These are phyloP conservation scores for Penicilliopsis zonata DNA, from an alignment of 495 filamentous ascomycete species.

Conservation along the genomic window DNA sequence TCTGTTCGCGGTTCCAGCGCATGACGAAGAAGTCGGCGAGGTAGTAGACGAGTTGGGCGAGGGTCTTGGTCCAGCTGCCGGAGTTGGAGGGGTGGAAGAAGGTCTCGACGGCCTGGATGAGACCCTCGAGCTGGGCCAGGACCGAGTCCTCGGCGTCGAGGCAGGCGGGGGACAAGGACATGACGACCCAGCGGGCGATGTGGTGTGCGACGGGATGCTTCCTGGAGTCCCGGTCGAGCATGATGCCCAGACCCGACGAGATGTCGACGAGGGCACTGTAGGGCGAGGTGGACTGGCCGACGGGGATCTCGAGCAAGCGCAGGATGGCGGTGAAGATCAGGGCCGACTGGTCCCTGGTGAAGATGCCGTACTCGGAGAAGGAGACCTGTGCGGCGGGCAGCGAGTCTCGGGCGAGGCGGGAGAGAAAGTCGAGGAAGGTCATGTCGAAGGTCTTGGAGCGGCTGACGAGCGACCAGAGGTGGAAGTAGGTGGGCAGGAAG, in stretches of 20 bases:
- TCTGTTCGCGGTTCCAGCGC: conserved; percentile 92
- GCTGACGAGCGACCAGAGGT: conserved; percentile 88
- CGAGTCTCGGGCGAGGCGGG: conserved; percentile 73
- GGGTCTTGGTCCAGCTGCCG: conserved; percentile 78
- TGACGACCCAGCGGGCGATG: conserved; percentile 90
- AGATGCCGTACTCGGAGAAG: conserved; percentile 82
- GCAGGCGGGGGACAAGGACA: conserved; percentile 82
- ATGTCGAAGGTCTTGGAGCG: conserved; percentile 81
- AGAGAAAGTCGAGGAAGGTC: conserved; percentile 79
- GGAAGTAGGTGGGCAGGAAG: conserved; percentile 85
- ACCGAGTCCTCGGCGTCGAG: conserved; percentile 68
- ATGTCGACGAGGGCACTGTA: conserved; percentile 76
- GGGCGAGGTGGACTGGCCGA: conserved; percentile 88
- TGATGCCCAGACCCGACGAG: conserved; percentile 65
- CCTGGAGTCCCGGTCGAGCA: conserved; percentile 80
- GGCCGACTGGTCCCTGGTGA: conserved; percentile 82
- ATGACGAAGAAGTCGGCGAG: conserved; percentile 95
- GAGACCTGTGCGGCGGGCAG: conserved; percentile 60
- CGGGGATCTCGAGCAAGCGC: conserved; percentile 85
- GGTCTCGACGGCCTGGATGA: conserved; percentile 93
- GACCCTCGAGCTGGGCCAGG: conserved; percentile 73
- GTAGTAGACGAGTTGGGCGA: conserved; percentile 86
- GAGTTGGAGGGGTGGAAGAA: conserved; percentile 99
- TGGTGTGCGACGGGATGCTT: conserved; percentile 87
- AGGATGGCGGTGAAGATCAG: conserved; percentile 88